phyloP scores from a whole-genome alignment of 805 yeast genomes.

The Metschnikowia noctiluminum region DNA sequence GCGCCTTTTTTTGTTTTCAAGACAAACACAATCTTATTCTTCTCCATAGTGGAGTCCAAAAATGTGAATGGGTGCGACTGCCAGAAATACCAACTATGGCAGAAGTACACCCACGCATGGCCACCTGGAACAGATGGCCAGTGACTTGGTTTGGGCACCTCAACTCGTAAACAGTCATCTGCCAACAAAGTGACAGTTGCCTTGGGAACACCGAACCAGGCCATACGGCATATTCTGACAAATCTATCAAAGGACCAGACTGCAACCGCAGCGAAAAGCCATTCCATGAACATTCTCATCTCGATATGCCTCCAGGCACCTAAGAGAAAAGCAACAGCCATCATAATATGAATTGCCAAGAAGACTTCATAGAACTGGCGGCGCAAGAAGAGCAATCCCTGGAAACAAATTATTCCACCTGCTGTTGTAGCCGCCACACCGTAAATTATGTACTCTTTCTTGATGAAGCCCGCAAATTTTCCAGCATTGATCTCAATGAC shows the following conservation, averaged over 20 bases:
- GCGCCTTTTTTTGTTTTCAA: conserved; percentile 39
- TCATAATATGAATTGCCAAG: conserved; percentile 16
- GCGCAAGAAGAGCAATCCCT: conserved; percentile 17
- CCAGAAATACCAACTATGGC: conserved; percentile 35
- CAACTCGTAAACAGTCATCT: conserved; percentile 37
- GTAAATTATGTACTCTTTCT: conserved; percentile 11
- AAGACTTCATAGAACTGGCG: conserved; percentile 17
- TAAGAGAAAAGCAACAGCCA: conserved; percentile 15
- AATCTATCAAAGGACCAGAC: conserved; percentile 37
- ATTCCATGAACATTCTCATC: conserved; percentile 12
- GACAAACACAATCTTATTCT: conserved; percentile 27
- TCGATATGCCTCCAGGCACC: conserved; percentile 18
- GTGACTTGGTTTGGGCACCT: conserved; percentile 32
- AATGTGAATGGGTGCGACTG: conserved; percentile 44
- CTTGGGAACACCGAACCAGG: conserved; percentile 33
- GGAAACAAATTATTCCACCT: conserved; percentile 17
- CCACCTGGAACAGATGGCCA: conserved; percentile 41
- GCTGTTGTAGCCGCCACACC: conserved; percentile 13
- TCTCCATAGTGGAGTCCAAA: conserved; percentile 18
- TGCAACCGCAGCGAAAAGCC: conserved; percentile 15
- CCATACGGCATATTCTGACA: conserved; percentile 26
- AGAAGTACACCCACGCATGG: conserved; percentile 38
- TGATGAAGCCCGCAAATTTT: conserved; percentile 5
- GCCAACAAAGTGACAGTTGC: conserved; percentile 29
- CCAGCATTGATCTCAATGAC: conserved; percentile 2